These are phyloP conservation scores for Geotrichum ghanense DNA, from an alignment of 805 yeast species.

Conservation along the genomic window DNA sequence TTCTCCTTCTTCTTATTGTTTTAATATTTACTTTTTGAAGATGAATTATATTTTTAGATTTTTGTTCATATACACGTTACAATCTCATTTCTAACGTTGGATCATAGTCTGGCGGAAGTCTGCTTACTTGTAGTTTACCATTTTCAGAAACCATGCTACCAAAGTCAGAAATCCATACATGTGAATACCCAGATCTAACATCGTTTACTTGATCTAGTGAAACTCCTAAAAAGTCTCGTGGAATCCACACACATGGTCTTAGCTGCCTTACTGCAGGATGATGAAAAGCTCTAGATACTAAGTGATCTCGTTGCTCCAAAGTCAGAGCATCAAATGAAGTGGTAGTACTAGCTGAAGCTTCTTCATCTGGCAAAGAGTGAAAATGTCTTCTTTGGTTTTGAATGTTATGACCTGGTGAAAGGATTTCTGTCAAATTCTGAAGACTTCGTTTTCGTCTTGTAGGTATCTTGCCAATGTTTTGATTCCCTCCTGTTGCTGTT, in stretches of 20 bases:
- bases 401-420: background rate
- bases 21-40: background rate
- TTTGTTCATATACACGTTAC: background rate
- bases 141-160: slow-evolving; percentile 18
- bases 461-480: background rate
- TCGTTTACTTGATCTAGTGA: slow-evolving; percentile 25
- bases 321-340: slow-evolving; percentile 17
- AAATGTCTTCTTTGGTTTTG: background rate
- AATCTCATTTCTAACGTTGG: slow-evolving; percentile 6
- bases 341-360: slow-evolving; percentile 4
- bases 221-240: slow-evolving; percentile 30
- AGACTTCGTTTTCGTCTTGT: background rate
- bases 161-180: slow-evolving; percentile 19
- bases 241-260: slow-evolving; percentile 34
- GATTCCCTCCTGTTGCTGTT: background rate
- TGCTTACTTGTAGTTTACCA: slow-evolving; percentile 14
- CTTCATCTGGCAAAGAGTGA: background rate
- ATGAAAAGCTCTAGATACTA: slow-evolving; percentile 19
- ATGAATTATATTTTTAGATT: background rate
- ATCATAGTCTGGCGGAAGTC: slow-evolving; percentile 18
- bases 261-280: slow-evolving; percentile 22
- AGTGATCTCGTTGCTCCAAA: slow-evolving; percentile 16
- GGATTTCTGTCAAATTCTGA: background rate
- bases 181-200: slow-evolving; percentile 17
- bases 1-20: background rate